phyloP scores from a whole-genome alignment of 2,329 filamentous ascomycete genomes.

The Diaporthe humulicola region DNA sequence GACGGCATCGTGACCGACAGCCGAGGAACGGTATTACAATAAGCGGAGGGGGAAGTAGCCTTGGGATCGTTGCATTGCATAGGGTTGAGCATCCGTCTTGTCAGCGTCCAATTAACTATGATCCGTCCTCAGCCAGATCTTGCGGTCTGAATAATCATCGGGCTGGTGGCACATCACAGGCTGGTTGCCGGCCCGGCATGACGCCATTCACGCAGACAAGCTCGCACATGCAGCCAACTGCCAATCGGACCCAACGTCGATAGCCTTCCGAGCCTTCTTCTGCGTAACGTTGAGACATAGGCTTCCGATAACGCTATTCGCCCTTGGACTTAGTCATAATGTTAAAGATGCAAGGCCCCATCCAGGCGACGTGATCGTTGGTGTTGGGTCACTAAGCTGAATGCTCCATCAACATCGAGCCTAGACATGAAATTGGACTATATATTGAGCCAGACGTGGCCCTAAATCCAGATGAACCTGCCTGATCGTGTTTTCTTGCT shows the following conservation, averaged over 20 bases:
- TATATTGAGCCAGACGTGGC: neutral
- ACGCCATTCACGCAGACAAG: conserved; percentile 20
- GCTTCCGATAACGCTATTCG: conserved; percentile 16
- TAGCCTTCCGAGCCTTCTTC: neutral
- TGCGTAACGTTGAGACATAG: conserved; percentile 1
- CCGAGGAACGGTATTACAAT: neutral
- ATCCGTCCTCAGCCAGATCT: neutral
- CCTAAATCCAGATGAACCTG: neutral
- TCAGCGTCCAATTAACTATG: neutral
- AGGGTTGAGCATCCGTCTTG: neutral
- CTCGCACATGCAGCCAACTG: neutral
- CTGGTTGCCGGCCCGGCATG: conserved; percentile 11
- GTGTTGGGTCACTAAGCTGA: neutral
- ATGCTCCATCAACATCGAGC: neutral
- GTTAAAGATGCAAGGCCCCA: conserved; percentile 16
- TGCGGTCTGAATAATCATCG: conserved; percentile 25
- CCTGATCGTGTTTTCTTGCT: no score
- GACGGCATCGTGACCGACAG: neutral
- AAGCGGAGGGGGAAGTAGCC: neutral
- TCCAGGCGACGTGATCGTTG: conserved; percentile 15
- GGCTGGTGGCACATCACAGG: neutral
- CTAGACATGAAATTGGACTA: neutral
- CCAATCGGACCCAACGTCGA: conserved; percentile 6
- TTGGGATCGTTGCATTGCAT: neutral
- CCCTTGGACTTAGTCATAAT: conserved; percentile 13